Percentiles rank a stretch among this genome's conserved stretches.
phyloP scores from a whole-genome alignment of 2,329 filamentous ascomycete species.

The Sporothrix protearum region DNA sequence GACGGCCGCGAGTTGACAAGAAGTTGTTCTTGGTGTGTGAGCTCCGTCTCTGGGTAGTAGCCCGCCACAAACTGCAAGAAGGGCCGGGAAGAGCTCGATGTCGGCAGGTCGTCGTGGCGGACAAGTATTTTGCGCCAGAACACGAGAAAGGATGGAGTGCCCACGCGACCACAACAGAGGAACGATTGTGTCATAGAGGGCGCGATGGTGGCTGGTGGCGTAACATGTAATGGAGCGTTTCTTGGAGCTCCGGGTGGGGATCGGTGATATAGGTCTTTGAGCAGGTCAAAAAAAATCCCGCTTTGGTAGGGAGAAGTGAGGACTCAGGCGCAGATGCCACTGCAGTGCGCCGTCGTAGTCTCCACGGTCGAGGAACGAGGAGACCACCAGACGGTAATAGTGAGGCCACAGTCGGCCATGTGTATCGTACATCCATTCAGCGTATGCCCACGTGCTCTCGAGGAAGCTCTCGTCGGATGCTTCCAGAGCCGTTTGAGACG shows the following conservation, averaged over 20 bases:
- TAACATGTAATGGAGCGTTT: constrained; percentile 47
- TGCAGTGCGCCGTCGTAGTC: constrained; percentile 40
- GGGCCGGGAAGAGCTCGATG: constrained; percentile 40
- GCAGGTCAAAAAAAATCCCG: constrained; percentile 42
- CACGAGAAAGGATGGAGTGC: constrained; percentile 41
- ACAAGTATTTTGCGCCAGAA: constrained; percentile 48
- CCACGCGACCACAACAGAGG: constrained; percentile 50
- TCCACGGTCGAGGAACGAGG: constrained; percentile 41
- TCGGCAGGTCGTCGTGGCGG: constrained; percentile 42
- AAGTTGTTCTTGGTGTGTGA: constrained; percentile 40
- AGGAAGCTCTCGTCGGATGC: constrained; percentile 37
- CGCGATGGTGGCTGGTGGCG: constrained; percentile 41
- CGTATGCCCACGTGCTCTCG: constrained; percentile 39
- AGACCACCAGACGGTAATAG: constrained; percentile 48
- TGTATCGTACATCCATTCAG: constrained; percentile 42
- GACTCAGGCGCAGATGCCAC: constrained; percentile 49
- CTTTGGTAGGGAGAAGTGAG: constrained; percentile 42
- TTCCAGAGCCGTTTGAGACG: constrained; percentile 35
- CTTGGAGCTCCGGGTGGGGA: constrained; percentile 38
- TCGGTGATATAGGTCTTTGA: constrained; percentile 39
- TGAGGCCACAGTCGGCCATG: constrained; percentile 47
- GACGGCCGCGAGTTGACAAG: constrained; percentile 21
- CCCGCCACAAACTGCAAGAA: constrained; percentile 48
- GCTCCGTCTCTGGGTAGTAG: constrained; percentile 43
- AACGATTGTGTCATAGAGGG: constrained; percentile 51